phyloP scores from a whole-genome alignment of 1,284 basidiomycete genomes.

The Heterobasidion parviporum region DNA sequence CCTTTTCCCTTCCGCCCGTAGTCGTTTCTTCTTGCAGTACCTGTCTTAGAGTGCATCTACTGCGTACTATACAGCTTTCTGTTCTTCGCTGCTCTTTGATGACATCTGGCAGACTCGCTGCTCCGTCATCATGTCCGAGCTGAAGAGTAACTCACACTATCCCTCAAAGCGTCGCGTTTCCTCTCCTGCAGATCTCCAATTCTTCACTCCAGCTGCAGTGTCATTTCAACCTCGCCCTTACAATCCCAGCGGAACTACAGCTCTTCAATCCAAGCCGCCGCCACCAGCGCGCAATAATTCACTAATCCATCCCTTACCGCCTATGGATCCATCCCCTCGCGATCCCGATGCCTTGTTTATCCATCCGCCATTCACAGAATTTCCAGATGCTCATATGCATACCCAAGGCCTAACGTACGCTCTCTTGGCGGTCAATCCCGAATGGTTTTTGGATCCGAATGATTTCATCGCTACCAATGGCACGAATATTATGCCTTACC shows the following conservation, averaged over 20 bases:
- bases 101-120: background rate
- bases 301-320: conserved; percentile 40
- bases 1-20: too few relatives aligned
- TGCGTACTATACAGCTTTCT: too few relatives aligned
- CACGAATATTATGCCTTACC: conserved; percentile 54
- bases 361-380: conserved; percentile 58
- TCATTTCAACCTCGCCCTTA: conserved; percentile 57
- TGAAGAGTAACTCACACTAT: conserved; percentile 15
- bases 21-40: too few relatives aligned
- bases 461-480: conserved; percentile 52
- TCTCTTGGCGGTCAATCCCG: conserved; percentile 56
- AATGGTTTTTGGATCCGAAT: conserved; percentile 66
- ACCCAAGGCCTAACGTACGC: conserved; percentile 62
- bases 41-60: too few relatives aligned
- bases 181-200: conserved; percentile 35
- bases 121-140: conserved; percentile 8
- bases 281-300: conserved; percentile 24
- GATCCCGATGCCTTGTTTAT: conserved; percentile 61
- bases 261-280: conserved; percentile 17
- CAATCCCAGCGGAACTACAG: conserved; percentile 25
- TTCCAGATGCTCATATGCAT: conserved; percentile 51
- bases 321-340: conserved; percentile 56
- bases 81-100: background rate
- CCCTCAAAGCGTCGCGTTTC: conserved; percentile 42
- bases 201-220: conserved; percentile 50